These are phyloP conservation scores for Mycena vitilis DNA, from an alignment of 768 basidiomycete genomes.

Conservation along the genomic window DNA sequence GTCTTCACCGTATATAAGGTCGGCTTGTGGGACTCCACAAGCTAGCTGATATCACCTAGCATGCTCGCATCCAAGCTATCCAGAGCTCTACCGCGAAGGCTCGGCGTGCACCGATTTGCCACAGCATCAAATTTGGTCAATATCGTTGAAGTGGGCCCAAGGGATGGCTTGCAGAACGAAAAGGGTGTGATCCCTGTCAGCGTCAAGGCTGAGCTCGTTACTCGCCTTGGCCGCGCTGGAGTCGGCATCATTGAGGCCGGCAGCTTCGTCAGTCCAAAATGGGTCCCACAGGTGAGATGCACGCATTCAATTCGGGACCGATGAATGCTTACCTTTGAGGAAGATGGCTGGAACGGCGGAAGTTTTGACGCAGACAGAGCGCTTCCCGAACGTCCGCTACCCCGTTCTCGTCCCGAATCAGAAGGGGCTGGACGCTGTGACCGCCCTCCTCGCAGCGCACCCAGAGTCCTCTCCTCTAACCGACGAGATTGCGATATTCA, in stretches of 20 bases:
- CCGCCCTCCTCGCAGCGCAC: conserved; percentile 62
- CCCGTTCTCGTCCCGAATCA: conserved; percentile 87
- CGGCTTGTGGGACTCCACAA: too few species aligned
- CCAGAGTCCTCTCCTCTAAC: conserved; percentile 62
- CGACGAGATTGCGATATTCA: conserved; percentile 90
- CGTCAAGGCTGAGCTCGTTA: conserved; percentile 84
- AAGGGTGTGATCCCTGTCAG: conserved; percentile 75
- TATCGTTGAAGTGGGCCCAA: conserved; percentile 91
- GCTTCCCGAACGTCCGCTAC: conserved; percentile 67
- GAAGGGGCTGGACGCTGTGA: conserved; percentile 77
- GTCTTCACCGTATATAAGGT: too few species aligned
- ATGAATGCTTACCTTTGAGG: conserved; percentile 2
- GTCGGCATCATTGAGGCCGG: conserved; percentile 81
- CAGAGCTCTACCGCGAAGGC: neutral
- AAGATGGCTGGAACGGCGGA: conserved; percentile 92
- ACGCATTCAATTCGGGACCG: too few species aligned
- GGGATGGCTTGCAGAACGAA: conserved; percentile 95
- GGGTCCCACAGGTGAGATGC: conserved; percentile 85
- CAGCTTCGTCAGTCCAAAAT: conserved; percentile 93
- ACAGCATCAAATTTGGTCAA: conserved; percentile 56
- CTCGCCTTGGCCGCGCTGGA: conserved; percentile 77
- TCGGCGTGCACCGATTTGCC: conserved; percentile 34
- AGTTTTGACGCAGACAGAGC: conserved; percentile 70
- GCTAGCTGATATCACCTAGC: neutral
- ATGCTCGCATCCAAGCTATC: neutral